Base-by-base conservation (phyloP, 495 filamentous ascomycete genomes). In the Extremus antarcticus region DNA sequence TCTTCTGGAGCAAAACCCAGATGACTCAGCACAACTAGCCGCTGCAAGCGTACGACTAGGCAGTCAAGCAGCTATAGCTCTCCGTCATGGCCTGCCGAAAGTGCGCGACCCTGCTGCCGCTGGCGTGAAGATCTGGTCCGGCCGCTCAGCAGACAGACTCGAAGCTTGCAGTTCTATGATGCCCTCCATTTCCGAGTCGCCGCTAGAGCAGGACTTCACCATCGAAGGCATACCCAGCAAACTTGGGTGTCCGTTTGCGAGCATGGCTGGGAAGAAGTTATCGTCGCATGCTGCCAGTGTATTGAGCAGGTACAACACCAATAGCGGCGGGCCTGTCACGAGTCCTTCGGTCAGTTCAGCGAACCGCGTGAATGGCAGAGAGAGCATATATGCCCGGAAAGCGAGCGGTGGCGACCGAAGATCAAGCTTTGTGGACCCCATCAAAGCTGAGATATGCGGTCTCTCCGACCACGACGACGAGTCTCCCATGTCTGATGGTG, bases 161-260 rank as follows among this genome's bases (percentile, higher is more conserved):
- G 63, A 53, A 58, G 70, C 62, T 11, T 65, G 29, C 21, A 47
- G 41, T 48, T 45, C 48, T 1, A 32, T 48, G 16, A 58, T 71
- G 63, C 78, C 78, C 2, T 70, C 73, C 39, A 67, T 77, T 55
- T 74, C 76, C 29, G 46, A 56, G 47, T 78, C 76, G 16, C 73
- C 75, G 1, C 67, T 84, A 49, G 82, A 85, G 65, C 74, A 79
- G 56, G 82, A 85, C 60, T 85, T 84, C 58, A 85, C 82, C 3
- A 75, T 81, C 17, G 63, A 74, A 47, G 81, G 81, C 39, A 81
- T 74, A 62, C 80, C 80, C 45, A 77, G 81, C 49, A 70, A 67
- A n/a, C 64, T 84, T 19, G 71, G 74, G 19, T 86, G 82, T 66
- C 82, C 82, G 15, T 84, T 84, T 63, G 73, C 76, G 11, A 60